These are phyloP conservation scores for Suillus cothurnatus DNA, from an alignment of 768 basidiomycete genomes.

Conservation along the genomic window DNA sequence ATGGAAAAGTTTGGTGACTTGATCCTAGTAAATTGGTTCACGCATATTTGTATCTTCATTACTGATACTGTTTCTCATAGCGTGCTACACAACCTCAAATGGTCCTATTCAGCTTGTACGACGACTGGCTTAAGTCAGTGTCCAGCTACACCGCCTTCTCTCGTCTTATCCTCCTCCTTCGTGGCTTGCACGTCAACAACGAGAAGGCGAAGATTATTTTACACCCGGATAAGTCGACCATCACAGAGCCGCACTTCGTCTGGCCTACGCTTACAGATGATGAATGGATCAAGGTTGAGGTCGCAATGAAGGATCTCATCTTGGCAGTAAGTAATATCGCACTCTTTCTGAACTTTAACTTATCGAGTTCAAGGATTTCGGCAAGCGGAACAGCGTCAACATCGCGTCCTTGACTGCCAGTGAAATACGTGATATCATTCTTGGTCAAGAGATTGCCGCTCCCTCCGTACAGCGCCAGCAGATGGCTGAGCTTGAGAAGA, in stretches of 20 bases:
- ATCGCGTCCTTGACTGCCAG: constrained; percentile 95
- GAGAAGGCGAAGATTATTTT: constrained; percentile 99
- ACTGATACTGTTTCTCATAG: constrained; percentile 35
- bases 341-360: constrained; percentile 13
- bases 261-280: constrained; percentile 94
- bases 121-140: constrained; percentile 99
- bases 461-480: constrained; percentile 97
- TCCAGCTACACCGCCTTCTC: constrained; percentile 99
- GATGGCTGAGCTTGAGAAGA: constrained; percentile 99
- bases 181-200: constrained; percentile 98
- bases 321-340: constrained; percentile 56
- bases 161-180: constrained; percentile 92
- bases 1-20: constrained; percentile 99
- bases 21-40: constrained; percentile 61
- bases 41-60: neutral
- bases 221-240: constrained; percentile 95
- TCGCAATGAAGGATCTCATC: constrained; percentile 98
- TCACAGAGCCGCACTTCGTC: constrained; percentile 97
- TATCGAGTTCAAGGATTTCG: constrained; percentile 72
- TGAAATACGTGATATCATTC: constrained; percentile 97
- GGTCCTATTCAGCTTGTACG: constrained; percentile 97
- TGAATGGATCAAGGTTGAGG: constrained; percentile 99
- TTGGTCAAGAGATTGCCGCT: constrained; percentile 97
- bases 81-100: constrained; percentile 98
- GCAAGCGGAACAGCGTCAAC: constrained; percentile 98